Evolutionary conservation across 805 yeast genomes (phyloP).

Genomic region (Tetrapisispora fleetii): DNA sequence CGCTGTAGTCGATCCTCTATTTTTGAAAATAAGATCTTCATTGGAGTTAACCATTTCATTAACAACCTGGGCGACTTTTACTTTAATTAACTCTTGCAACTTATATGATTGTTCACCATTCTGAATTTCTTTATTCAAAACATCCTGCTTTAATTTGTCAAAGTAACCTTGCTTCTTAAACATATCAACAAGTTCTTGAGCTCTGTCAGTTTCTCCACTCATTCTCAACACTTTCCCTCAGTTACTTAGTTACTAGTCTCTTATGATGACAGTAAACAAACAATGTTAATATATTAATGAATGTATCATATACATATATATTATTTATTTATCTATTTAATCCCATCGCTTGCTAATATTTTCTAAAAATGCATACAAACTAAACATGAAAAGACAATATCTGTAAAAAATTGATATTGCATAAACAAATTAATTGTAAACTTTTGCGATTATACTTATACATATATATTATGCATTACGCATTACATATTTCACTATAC

Average conservation of each 20-base stretch:
- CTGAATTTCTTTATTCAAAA: constrained; percentile 12
- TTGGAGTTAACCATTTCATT: constrained; percentile 22
- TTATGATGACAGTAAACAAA: too few species aligned
- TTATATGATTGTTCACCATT: not conserved
- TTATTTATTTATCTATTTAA: too few species aligned
- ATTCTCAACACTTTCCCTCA: not conserved
- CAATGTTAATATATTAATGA: too few species aligned
- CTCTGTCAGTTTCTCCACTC: constrained; percentile 12
- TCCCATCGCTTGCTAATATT: too few species aligned
- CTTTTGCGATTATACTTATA: not conserved
- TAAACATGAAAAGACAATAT: not conserved
- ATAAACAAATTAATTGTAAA: not conserved
- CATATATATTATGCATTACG: not conserved
- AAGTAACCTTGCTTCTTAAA: constrained; percentile 28
- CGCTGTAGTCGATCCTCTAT: constrained; percentile 28
- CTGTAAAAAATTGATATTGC: not conserved
- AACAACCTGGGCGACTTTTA: constrained; percentile 16
- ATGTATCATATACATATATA: too few species aligned
- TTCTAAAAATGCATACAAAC: too few species aligned
- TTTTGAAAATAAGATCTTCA: constrained; percentile 25
- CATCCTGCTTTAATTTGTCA: constrained; percentile 22
- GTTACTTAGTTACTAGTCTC: too few species aligned
- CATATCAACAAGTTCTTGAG: constrained; percentile 19
- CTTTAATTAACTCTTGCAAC: constrained; percentile 13
- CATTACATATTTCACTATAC: not conserved